phyloP scores from a whole-genome alignment of 352 stramenopile species.

The Peronospora farinosa region DNA sequence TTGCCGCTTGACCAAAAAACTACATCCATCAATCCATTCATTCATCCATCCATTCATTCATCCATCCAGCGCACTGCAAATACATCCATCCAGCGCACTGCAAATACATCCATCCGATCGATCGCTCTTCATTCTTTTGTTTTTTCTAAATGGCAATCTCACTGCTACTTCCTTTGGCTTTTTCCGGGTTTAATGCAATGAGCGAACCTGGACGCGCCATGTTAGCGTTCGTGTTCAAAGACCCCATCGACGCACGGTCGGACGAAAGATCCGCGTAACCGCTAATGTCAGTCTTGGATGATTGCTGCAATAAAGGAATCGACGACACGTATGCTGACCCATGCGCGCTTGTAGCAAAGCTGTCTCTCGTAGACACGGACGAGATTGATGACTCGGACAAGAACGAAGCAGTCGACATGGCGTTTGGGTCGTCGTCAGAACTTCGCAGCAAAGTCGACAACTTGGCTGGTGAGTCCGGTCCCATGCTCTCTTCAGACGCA shows the following conservation, averaged over 20 bases:
- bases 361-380: conserved; percentile 23
- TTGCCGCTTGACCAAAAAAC: conserved; percentile 9
- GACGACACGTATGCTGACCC: conserved; percentile 20
- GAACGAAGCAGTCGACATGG: conserved; percentile 22
- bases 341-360: conserved; percentile 8
- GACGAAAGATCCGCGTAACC: conserved; percentile 25
- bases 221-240: conserved; percentile 18
- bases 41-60: too few species aligned
- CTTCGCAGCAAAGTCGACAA: conserved; percentile 13
- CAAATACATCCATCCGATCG: conserved; percentile 28
- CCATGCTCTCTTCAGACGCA: background rate
- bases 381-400: conserved; percentile 25
- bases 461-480: conserved; percentile 25
- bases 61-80: too few species aligned
- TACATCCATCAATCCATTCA: conserved; percentile 10
- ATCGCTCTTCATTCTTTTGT: background rate
- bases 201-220: conserved; percentile 29
- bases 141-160: conserved; percentile 41
- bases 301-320: conserved; percentile 26
- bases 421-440: conserved; percentile 14
- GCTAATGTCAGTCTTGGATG: conserved; percentile 20
- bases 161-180: conserved; percentile 25
- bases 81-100: conserved; percentile 14
- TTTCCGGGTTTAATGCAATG: conserved; percentile 32
- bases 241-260: conserved; percentile 23